phyloP scores from a whole-genome alignment of 192 early-diverging fungal species.

The Mortierella alpina region DNA sequence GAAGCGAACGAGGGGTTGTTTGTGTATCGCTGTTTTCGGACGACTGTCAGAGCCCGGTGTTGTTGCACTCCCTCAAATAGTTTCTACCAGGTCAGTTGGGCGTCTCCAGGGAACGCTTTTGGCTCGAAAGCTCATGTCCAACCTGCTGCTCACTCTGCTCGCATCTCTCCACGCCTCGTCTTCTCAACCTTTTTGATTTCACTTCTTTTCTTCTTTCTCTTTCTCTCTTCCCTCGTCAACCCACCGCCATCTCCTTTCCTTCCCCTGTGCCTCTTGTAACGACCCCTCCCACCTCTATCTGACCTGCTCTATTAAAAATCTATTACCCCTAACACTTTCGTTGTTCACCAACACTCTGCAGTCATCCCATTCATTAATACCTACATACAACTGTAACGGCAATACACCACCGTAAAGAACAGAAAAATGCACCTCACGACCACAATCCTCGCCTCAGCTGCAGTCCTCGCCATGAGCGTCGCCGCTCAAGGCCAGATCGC shows the following conservation, averaged over 20 bases:
- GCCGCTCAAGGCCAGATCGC: conserved; percentile 44
- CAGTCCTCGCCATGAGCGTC: conserved; percentile 10
- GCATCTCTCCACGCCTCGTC: too few relatives aligned
- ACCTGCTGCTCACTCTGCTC: too few relatives aligned
- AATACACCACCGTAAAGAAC: neutral
- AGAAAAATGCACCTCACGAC: conserved; percentile 11
- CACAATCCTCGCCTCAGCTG: conserved; percentile 12
- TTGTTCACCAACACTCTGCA: neutral
- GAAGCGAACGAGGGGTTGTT: too few relatives aligned
- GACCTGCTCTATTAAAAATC: neutral
- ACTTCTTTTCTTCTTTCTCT: neutral
- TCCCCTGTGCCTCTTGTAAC: neutral
- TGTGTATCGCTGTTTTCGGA: too few relatives aligned
- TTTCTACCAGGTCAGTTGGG: too few relatives aligned
- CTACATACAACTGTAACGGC: neutral
- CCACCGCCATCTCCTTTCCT: neutral
- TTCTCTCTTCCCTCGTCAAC: neutral
- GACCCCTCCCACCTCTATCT: neutral
- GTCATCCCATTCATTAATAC: neutral
- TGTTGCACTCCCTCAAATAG: too few relatives aligned
- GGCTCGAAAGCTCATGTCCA: too few relatives aligned
- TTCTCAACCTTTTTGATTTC: neutral
- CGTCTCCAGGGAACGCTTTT: too few relatives aligned
- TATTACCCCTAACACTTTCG: too few relatives aligned
- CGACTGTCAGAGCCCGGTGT: too few relatives aligned